Percentiles rank a stretch among this genome's conserved stretches.
These are phyloP conservation scores for Venturia asperata DNA, from an alignment of 2,329 filamentous ascomycete species.

Conservation along the genomic window DNA sequence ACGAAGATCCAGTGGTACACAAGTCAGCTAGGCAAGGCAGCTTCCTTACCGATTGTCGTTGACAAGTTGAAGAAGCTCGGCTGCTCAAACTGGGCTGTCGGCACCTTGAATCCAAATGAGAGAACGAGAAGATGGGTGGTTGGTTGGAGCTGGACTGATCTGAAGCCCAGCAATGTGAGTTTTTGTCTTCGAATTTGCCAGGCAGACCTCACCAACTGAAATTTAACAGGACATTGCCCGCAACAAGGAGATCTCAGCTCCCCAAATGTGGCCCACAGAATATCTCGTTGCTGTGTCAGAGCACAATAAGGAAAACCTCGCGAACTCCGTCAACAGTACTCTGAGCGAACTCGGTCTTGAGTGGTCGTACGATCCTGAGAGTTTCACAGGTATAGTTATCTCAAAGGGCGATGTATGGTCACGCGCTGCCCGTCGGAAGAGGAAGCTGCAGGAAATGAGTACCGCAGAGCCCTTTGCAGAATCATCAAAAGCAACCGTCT, in stretches of 20 bases:
- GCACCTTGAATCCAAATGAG: constrained; percentile 67
- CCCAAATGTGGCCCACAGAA: constrained; percentile 35
- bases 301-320: constrained; percentile 24
- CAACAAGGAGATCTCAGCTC: not conserved
- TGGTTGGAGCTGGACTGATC: constrained; percentile 72
- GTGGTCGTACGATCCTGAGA: constrained; percentile 57
- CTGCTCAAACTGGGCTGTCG: constrained; percentile 74
- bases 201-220: not conserved
- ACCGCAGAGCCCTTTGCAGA: constrained; percentile 15
- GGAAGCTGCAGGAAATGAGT: constrained; percentile 28
- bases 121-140: constrained; percentile 81
- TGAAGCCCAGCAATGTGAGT: constrained; percentile 53
- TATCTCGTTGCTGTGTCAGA: constrained; percentile 40
- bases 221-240: constrained; percentile 3
- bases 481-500: not conserved
- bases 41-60: constrained; percentile 57
- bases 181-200: constrained; percentile 21
- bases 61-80: constrained; percentile 48
- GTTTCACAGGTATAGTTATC: constrained; percentile 53
- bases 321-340: constrained; percentile 39
- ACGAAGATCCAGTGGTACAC: constrained; percentile 77
- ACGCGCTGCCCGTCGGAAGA: constrained; percentile 61
- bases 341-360: constrained; percentile 52
- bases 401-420: constrained; percentile 71
- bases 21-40: constrained; percentile 78